phyloP scores from a whole-genome alignment of 2,329 filamentous ascomycete genomes.

The Colletotrichum spaethianum region DNA sequence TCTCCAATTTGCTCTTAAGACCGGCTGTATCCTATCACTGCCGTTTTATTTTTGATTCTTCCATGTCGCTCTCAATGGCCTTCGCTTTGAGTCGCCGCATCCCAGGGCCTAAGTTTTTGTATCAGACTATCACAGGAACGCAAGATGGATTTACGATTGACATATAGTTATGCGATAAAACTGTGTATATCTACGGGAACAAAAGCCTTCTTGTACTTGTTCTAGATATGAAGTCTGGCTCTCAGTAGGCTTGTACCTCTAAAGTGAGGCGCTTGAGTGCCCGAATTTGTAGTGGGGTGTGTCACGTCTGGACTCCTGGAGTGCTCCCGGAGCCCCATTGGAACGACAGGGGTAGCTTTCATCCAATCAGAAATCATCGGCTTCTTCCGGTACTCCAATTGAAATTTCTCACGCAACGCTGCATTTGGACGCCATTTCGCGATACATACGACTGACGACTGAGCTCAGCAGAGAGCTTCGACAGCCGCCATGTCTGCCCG shows the following conservation, averaged over 20 bases:
- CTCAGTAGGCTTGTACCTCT: background rate
- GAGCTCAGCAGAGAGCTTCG: conserved; percentile 42
- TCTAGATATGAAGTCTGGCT: background rate
- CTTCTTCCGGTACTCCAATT: conserved; percentile 37
- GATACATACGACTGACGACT: conserved; percentile 29
- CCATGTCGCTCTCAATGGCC: background rate
- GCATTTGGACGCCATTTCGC: background rate
- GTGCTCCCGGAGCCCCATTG: background rate
- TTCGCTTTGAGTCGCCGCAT: background rate
- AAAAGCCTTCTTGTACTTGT: background rate
- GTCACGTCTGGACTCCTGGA: background rate
- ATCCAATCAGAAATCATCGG: conserved; percentile 30
- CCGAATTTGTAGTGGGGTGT: background rate
- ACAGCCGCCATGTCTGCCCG: conserved; percentile 41
- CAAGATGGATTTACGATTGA: background rate
- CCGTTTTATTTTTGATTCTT: background rate
- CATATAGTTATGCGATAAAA: background rate
- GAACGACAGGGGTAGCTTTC: conserved; percentile 33
- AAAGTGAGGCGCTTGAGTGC: background rate
- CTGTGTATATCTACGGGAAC: background rate
- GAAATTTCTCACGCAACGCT: conserved; percentile 40
- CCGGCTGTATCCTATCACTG: background rate
- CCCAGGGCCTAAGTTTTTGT: background rate
- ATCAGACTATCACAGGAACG: background rate
- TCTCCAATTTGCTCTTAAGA: background rate